Evolutionary conservation across 2,329 filamentous ascomycete species (phyloP), one percentile per base, ranked within the genome.

Genomic region (Neonectria sp.): DNA sequence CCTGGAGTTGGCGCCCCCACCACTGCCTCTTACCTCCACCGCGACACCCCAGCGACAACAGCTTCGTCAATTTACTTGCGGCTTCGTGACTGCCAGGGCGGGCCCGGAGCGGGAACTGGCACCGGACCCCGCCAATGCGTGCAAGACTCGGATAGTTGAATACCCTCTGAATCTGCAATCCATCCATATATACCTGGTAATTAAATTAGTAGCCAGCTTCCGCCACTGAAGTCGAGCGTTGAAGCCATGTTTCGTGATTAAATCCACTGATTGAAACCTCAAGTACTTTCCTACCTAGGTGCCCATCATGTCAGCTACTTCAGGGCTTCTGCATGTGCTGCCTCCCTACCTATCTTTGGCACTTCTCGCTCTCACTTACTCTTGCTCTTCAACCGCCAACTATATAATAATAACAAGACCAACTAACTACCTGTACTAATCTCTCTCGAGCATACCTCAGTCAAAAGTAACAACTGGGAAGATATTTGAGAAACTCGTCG

Each of bases 61-160:
- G 40, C 40, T 43, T 21, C 17, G 51, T 24, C 60, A 33, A 33
- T 56, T 56, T 53, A 61, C 27, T 35, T 49, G 51, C 59, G 40
- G 51, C 59, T 55, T 43, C 17, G n/a, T 46, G 48, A 21, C 51
- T 25, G 51, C 31, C 9, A 33, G 31, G 2, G 60, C 33, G 57
- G 57, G 37, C 15, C 15, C 15, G 37, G 37, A 40, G 15, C 15
- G 37, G 37, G 37, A 6, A 40, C 37, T 40, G 6, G 37, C 15
- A n/a, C 37, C 37, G 37, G 37, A 51, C 55, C 61, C 61, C 55
- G 61, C 61, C 61, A 64, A 64, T 64, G 56, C 37, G 56, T 49
- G 62, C 35, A 9, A 13, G 25, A 33, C 43, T 65, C 56, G 62
- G 62, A 60, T 65, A 65, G 29, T 24, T 51, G 49, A 60, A 65